A percentile compares a stretch with the other conserved stretches of the same genome.
These are phyloP conservation scores for Aurinia saxatilis DNA, from an alignment of 345 rosid genomes.

Conservation along the genomic window DNA sequence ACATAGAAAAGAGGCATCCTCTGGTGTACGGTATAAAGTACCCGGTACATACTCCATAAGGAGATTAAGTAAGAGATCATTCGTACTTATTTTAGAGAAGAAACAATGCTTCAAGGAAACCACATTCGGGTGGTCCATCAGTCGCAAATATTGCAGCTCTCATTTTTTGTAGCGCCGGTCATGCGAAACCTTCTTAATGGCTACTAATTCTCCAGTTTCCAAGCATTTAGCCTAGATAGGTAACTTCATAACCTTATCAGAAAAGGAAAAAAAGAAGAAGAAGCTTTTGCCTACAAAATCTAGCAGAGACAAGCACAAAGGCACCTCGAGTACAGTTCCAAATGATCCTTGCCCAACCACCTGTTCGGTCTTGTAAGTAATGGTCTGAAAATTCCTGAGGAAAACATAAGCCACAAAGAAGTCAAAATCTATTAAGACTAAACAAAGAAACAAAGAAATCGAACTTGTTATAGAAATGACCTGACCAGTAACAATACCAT, in stretches of 20 bases:
- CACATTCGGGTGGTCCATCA: slow-evolving; percentile 85
- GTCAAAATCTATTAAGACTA: neutral
- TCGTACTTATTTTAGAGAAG: slow-evolving; percentile 70
- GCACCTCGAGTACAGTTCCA: slow-evolving; percentile 84
- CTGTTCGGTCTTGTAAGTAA: slow-evolving; percentile 88
- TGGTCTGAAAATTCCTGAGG: slow-evolving; percentile 39
- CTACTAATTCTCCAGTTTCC: slow-evolving; percentile 81
- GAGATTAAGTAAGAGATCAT: slow-evolving; percentile 68
- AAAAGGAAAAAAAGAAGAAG: neutral
- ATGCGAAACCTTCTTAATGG: slow-evolving; percentile 83
- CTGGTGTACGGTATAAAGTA: slow-evolving; percentile 55
- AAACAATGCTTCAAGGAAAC: slow-evolving; percentile 75
- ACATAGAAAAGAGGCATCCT: slow-evolving; percentile 78
- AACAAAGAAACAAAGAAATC: slow-evolving; percentile 15
- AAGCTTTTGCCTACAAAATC: neutral
- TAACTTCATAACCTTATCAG: neutral
- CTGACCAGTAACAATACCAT: slow-evolving; percentile 62
- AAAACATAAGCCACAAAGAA: neutral
- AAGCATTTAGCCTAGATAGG: slow-evolving; percentile 69
- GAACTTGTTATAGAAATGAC: slow-evolving; percentile 73
- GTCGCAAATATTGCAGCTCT: slow-evolving; percentile 68
- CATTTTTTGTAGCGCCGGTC: slow-evolving; percentile 75
- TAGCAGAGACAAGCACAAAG: no score
- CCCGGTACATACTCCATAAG: slow-evolving; percentile 88
- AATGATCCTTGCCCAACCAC: slow-evolving; percentile 79